Base-by-base conservation (phyloP, 2,329 filamentous ascomycete species). In the Phaeophleospora eucalypticola region DNA sequence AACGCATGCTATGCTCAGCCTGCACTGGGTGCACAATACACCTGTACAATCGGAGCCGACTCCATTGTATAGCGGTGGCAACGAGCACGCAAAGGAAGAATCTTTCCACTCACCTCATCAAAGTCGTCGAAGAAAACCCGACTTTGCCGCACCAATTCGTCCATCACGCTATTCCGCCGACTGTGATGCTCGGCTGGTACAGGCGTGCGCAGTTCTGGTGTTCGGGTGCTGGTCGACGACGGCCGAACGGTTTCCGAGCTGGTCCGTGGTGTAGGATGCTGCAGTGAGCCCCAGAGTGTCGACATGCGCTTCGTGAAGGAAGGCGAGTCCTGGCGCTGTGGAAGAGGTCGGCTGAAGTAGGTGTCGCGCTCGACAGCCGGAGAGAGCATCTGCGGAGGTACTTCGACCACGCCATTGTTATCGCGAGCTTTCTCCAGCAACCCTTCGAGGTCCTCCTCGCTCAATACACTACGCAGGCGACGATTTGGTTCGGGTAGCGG, bases 51-150 rank as follows among this genome's bases (percentile, higher is more conserved):
- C n/a, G n/a, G n/a, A n/a, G n/a, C n/a, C n/a, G n/a, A n/a, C n/a
- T n/a, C n/a, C n/a, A n/a, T n/a, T n/a, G n/a, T n/a, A n/a, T n/a
- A n/a, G n/a, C n/a, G n/a, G n/a, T n/a, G n/a, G n/a, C n/a, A n/a
- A n/a, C n/a, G n/a, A n/a, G n/a, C n/a, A n/a, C n/a, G n/a, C n/a
- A n/a, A n/a, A n/a, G n/a, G n/a, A n/a, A n/a, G n/a, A n/a, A n/a
- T n/a, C n/a, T n/a, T n/a, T n/a, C n/a, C n/a, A 29, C 24, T 29
- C 12, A 29, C 36, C 24, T 54, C 52, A 36, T 65, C 67, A 3
- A 56, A 56, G 48, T 75, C 72, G 49, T 74, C 71, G 41, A 70
- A 69, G 53, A 77, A 74, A 0, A 75, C 73, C 14, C 68, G 60
- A 43, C 68, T 72, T 54, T 75, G 73, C 41, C 72, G 54, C 33